Evolutionary conservation across 1,139 yeast genomes (phyloP).

Genomic region (Sugiyamaella japonica): DNA sequence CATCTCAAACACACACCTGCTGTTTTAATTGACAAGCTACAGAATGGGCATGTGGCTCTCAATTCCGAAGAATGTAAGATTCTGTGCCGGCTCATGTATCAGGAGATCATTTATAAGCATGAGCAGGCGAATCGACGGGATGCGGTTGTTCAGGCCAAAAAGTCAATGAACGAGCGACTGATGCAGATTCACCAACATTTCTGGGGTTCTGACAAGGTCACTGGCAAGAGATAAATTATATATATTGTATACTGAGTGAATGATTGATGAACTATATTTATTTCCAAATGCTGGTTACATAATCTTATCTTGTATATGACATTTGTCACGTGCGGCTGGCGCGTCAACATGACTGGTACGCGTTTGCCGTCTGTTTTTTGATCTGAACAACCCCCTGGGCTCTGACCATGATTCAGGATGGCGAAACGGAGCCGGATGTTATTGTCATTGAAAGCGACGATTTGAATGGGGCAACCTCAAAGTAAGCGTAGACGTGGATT

Average conservation of each 20-base stretch:
- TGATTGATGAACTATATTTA: neutral
- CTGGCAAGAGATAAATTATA: conserved; percentile 1
- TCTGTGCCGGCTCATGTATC: conserved; percentile 32
- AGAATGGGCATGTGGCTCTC: conserved; percentile 24
- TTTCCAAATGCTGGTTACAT: neutral
- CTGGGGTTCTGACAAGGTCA: conserved; percentile 29
- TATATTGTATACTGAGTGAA: neutral
- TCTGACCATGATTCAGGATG: neutral
- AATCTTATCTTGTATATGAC: neutral
- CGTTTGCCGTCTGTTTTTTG: neutral
- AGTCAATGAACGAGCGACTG: conserved; percentile 29
- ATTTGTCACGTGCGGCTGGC: neutral
- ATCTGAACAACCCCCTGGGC: neutral
- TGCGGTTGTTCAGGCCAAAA: conserved; percentile 31
- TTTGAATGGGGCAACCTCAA: neutral
- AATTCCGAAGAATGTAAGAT: conserved; percentile 35
- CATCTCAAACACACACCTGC: conserved; percentile 43
- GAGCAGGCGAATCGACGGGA: conserved; percentile 34
- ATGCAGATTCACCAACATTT: conserved; percentile 30
- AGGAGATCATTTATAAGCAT: conserved; percentile 31
- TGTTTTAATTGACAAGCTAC: conserved; percentile 30
- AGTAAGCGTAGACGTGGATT: neutral
- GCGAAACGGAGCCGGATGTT: neutral
- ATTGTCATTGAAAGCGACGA: conserved; percentile 17
- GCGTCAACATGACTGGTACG: neutral